Percentiles rank a stretch among this genome's conserved stretches.
phyloP scores from a whole-genome alignment of 352 stramenopile genomes.

The Thalassiosira hispida region DNA sequence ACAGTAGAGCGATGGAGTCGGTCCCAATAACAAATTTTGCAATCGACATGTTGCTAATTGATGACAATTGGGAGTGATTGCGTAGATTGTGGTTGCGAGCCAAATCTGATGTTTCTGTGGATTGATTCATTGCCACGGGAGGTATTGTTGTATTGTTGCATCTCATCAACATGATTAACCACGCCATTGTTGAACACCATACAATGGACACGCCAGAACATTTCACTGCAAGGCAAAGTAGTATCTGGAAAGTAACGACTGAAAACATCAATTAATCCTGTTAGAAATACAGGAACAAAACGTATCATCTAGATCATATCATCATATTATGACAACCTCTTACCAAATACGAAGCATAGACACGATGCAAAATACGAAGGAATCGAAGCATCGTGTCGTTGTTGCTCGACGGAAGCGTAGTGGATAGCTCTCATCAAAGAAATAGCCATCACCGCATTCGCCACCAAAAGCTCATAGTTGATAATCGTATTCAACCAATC shows the following conservation, averaged over 20 bases:
- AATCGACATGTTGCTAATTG: not conserved
- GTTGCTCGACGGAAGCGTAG: not conserved
- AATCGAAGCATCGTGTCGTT: not conserved
- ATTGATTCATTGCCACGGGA: too few species aligned
- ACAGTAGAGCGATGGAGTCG: constrained; percentile 28
- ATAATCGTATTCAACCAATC: constrained; percentile 8
- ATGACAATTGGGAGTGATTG: not conserved
- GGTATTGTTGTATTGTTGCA: too few species aligned
- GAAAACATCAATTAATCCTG: too few species aligned
- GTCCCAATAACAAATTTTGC: not conserved
- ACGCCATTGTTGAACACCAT: constrained; percentile 16
- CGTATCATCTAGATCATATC: too few species aligned
- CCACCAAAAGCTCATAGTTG: constrained; percentile 1
- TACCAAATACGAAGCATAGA: not conserved
- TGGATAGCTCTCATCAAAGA: not conserved
- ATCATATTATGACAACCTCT: not conserved
- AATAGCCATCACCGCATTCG: not conserved
- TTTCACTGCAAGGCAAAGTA: constrained; percentile 8
- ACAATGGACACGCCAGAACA: constrained; percentile 24
- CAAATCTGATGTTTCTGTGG: not conserved
- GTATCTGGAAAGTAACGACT: constrained; percentile 12
- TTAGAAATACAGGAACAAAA: too few species aligned
- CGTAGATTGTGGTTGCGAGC: not conserved
- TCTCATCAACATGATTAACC: constrained; percentile 12
- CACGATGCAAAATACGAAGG: not conserved